Evolutionary conservation across 805 yeast genomes (phyloP), one percentile per base, ranked within the genome.

Genomic region (Saccharomyces jurei): DNA sequence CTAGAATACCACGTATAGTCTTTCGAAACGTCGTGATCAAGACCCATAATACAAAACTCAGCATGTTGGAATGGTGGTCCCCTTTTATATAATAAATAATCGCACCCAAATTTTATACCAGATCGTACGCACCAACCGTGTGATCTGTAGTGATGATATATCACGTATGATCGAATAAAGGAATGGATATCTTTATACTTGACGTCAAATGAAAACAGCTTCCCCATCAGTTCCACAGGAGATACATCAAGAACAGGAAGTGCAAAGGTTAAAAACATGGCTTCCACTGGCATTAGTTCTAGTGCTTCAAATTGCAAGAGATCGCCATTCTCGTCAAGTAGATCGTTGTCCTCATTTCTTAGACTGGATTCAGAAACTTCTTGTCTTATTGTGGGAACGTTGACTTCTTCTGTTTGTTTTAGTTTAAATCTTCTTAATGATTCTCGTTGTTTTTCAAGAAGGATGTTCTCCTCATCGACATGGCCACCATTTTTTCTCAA

Each of bases 21-120:
- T 36, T 65, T 70, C 0, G 70, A 52, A 9, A 10, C 46, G 1
- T 58, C 59, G 29, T 52, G 50, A 54, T 71, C 71, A 32, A 66
- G 57, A 0, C 63, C 60, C 58, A 79, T 64, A 2, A 89, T 72
- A 6, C 92, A 88, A 68, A 81, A 88, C 66, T 90, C 96, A 0
- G 99, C 97, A 67, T 94, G 99, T 51, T 86, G 82, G 67, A 91
- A 89, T 1, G 97, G 97, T 8, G 98, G 99, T 0, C 99, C 99
- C 55, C 92, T 76, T 52, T 85, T 82, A 68, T 94, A 94, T 4
- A 94, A 74, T 8, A 94, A 71, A 69, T 75, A 86, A 63, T 91
- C 95, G n/a, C 87, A 80, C 1, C 97, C 96, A 69, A 94, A 94
- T 69, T 94, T 94, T 54, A 90, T 80, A 0, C 98, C 99, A 0